Conservation (phyloP, 169 alveolate species). For the Plasmodium gonderi region DNA sequence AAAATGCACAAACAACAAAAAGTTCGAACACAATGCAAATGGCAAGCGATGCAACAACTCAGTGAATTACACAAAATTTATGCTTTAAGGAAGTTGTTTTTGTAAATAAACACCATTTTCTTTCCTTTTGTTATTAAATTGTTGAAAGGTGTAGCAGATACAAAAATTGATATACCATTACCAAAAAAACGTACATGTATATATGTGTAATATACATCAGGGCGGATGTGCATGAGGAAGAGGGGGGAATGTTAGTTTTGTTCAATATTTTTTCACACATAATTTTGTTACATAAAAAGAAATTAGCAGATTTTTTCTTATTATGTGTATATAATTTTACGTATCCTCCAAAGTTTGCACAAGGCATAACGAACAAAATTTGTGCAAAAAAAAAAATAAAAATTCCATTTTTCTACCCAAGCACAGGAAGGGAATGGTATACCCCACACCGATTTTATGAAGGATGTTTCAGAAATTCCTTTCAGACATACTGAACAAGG, state of each 20-base stretch:
- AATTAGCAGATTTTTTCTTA: background rate
- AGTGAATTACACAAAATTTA: background rate
- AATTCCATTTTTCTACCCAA: background rate
- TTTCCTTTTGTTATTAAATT: background rate
- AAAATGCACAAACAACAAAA: background rate
- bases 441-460: background rate
- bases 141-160: background rate
- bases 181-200: background rate
- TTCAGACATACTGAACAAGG: conserved; percentile 46
- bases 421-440: background rate
- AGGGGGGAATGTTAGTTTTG: too few species aligned
- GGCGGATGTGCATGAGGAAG: conserved; percentile 1
- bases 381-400: background rate
- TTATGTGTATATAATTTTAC: too few species aligned
- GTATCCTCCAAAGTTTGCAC: background rate
- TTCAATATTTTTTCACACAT: background rate
- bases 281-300: background rate
- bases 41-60: too few species aligned
- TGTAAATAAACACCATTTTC: background rate
- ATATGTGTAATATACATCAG: background rate
- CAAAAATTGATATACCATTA: background rate
- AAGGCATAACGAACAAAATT: background rate
- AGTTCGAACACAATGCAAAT: too few species aligned
- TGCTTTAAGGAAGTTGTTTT: background rate
- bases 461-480: conserved; percentile 71